Evolutionary conservation across 2,329 filamentous ascomycete genomes (phyloP), one percentile per base, ranked within the genome.

Genomic region (Beauveria sp.): DNA sequence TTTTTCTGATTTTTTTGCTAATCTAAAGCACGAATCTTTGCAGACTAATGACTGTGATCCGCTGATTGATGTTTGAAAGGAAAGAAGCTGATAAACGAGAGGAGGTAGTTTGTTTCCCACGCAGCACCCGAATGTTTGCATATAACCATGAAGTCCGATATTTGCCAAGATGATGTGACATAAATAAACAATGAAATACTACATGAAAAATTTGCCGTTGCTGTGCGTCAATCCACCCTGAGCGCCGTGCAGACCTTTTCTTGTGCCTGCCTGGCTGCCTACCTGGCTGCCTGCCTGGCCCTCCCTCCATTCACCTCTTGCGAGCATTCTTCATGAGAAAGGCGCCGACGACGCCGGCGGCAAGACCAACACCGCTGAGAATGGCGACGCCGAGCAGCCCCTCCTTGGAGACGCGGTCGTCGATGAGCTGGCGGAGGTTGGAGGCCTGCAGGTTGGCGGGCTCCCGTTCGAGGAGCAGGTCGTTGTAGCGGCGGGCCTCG

Each of bases 321-420:
- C 85, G 85, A 66, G 87, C 83, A 65, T 91, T 90, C 75, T 86
- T 88, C 72, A 98, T 83, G 65, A 99, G 74, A 70, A 98, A 85
- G 16, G 91, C 92, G 40, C 93, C 95, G 18, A 98, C 87, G 18
- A 97, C 87, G n/a, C 93, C 95, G 2, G 93, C 95, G 2, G 91
- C 93, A 64, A 98, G 88, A 60, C 93, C 93, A 61, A 98, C 84
- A 38, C 95, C 93, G 65, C 93, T 93, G 49, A 98, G 86, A 72
- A 99, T 98, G 49, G 95, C 95, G 62, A 96, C 92, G 50, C 95
- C 95, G 79, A 98, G 84, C 65, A 99, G 75, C 0, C 95, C 95
- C 77, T 99, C 95, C 79, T 88, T 96, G 61, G 92, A 89, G 64
- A 99, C 95, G 79, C 93, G 96, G 72, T 98, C 93, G 74, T 99